Evolutionary conservation across 306 rosid genomes (phyloP), one percentile per base, ranked within the genome.

Genomic region (Mucuna pruriens): DNA sequence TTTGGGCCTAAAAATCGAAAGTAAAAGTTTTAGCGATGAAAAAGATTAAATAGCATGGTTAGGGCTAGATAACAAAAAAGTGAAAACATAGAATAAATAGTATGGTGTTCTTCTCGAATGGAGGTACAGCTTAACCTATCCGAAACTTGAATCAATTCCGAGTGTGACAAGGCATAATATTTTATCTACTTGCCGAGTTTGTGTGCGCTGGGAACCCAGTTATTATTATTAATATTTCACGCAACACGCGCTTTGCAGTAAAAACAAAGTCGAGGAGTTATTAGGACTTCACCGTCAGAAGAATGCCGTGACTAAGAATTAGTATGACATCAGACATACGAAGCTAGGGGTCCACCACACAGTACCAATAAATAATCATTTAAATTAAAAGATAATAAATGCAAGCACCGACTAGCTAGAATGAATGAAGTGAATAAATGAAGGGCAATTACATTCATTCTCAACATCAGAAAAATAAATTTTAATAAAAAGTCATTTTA

Each of bases 381-480:
- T 3, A 63, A 63, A 16, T 33, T 45, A 2, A 2, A 63, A 61
- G 39, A 26, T 4, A 61, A 64, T 17, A 62, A 17, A 36, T 64
- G 71, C 71, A n/a, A 1, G 45, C 71, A 64, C 71, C 70, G 70
- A 63, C 70, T 31, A 62, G 6, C n/a, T n/a, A 38, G 16, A 44
- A 44, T 44, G 12, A 44, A 44, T 44, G 49, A 44, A 62, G 7
- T 22, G 11, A 51, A 51, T 52, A 52, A 52, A 52, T 23, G 66
- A 60, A 60, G 38, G 39, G 2, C 69, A 33, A 31, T 15, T 29
- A 25, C 39, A 61, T 61, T 31, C 44, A 62, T 61, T 61, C 68
- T 61, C 19, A 29, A 6, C 40, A 25, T 61, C 65, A 58, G 9
- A 60, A 11, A 58, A 58, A 3, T 23, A 60, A 4, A 1, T 5